Evolutionary conservation across 352 stramenopile species (phyloP).

Genomic region (Globisporangium irregulare): DNA sequence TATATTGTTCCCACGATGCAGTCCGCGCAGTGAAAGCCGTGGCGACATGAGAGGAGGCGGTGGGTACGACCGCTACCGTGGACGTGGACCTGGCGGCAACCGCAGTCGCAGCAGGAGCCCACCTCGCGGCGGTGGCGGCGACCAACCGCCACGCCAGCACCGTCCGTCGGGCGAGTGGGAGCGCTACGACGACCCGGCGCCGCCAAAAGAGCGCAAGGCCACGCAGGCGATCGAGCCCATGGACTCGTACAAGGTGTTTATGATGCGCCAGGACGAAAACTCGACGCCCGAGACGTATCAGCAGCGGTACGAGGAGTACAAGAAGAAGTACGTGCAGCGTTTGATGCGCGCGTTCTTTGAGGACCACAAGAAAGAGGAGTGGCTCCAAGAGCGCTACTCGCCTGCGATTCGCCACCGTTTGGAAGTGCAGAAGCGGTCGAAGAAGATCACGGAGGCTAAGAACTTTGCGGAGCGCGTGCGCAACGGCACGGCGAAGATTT

Average conservation of each 20-base stretch:
- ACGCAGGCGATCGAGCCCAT: conserved; percentile 61
- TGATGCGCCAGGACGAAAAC: conserved; percentile 87
- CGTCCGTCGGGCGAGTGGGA: conserved; percentile 21
- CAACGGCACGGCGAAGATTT: conserved; percentile 49
- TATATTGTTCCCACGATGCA: conserved; percentile 1
- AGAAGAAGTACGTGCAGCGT: conserved; percentile 83
- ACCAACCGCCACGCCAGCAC: neutral
- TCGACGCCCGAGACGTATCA: conserved; percentile 77
- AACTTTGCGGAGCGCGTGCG: conserved; percentile 66
- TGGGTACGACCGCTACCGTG: conserved; percentile 24
- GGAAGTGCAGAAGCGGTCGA: conserved; percentile 58
- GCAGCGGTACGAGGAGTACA: conserved; percentile 87
- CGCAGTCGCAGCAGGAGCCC: conserved; percentile 39
- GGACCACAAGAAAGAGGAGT: conserved; percentile 80
- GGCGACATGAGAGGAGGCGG: conserved; percentile 13
- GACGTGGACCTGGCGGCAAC: conserved; percentile 17
- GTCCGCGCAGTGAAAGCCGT: conserved; percentile 25
- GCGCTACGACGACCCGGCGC: conserved; percentile 17
- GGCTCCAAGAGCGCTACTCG: conserved; percentile 85
- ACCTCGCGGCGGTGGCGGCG: conserved; percentile 17
- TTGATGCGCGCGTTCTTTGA: conserved; percentile 84
- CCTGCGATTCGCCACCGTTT: conserved; percentile 67
- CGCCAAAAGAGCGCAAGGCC: conserved; percentile 27
- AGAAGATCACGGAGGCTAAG: conserved; percentile 74
- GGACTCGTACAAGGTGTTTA: conserved; percentile 86